Evolutionary conservation across 805 yeast genomes (phyloP), one percentile per base, ranked within the genome.

Genomic region (Teunomyces tritomae): DNA sequence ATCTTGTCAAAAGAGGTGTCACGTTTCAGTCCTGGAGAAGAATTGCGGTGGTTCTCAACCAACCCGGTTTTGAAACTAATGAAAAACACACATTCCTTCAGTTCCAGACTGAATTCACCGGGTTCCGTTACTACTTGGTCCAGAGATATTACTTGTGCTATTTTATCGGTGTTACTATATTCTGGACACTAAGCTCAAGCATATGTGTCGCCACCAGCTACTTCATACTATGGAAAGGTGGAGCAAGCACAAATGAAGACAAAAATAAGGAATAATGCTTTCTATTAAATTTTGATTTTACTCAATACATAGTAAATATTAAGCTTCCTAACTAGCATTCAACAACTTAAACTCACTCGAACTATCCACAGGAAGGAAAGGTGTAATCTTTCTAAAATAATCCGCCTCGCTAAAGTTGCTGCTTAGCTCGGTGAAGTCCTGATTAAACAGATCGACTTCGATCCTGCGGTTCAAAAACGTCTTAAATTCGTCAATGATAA

Each of bases 401-500:
- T 62, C 67, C 9, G 48, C 52, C 49, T 72, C 76, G 49, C 60
- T 55, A n/a, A 62, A 50, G 10, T 50, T 46, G 10, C 43, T 26
- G 35, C 35, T 45, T 11, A 51, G 35, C n/a, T 46, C 49, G 2
- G 48, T 17, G 9, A 37, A 41, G 39, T 50, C 49, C 28, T 43
- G 47, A 41, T 49, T 54, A 48, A 62, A 58, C 32, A 58, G 61
- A 47, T 67, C 71, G 28, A 55, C 45, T 34, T 63, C 68, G 37
- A 67, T 64, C 43, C 65, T 59, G 6, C 55, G 56, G 45, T 57
- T 57, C 49, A 76, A 58, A 49, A 69, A 78, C 4, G 50, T 45
- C 52, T 75, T 79, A 57, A 77, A 77, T 54, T 78, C 83, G 10
- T 70, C 68, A 17, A 79, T 76, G 36, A 70, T 61, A 3, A 48